Evolutionary conservation across 2,329 filamentous ascomycete species (phyloP).

Genomic region (Xylariaceae sp.): DNA sequence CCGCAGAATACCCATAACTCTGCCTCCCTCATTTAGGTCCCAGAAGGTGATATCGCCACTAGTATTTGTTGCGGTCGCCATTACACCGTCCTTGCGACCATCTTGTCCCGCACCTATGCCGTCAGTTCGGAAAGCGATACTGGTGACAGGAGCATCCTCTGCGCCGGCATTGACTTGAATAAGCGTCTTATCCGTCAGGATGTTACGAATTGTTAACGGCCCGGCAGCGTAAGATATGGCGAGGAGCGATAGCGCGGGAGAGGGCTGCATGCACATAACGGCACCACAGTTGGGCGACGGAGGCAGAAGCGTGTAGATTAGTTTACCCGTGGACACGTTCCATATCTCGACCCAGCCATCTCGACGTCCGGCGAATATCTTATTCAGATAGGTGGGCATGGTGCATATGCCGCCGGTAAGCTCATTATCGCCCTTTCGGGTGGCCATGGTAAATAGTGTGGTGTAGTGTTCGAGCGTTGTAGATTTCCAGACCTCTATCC

Average conservation of each 20-base stretch:
- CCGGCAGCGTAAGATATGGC: conserved; percentile 84
- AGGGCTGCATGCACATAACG: conserved; percentile 81
- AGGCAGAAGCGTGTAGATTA: conserved; percentile 84
- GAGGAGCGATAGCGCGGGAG: conserved; percentile 76
- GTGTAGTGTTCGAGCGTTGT: conserved; percentile 84
- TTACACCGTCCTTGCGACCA: conserved; percentile 78
- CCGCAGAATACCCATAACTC: conserved; percentile 78
- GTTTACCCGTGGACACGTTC: conserved; percentile 88
- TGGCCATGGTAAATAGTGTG: conserved; percentile 59
- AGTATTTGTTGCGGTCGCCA: conserved; percentile 77
- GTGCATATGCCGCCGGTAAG: conserved; percentile 75
- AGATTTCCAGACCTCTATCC: conserved; percentile 86
- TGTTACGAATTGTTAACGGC: conserved; percentile 71
- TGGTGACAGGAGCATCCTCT: conserved; percentile 63
- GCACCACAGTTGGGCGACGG: conserved; percentile 65
- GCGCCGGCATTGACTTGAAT: conserved; percentile 63
- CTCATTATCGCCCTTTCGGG: conserved; percentile 54
- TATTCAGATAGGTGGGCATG: conserved; percentile 95
- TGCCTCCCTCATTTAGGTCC: conserved; percentile 87
- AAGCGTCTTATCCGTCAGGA: conserved; percentile 69
- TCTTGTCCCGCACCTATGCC: conserved; percentile 82
- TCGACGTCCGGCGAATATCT: conserved; percentile 79
- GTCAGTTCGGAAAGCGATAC: conserved; percentile 86
- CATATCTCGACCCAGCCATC: conserved; percentile 94
- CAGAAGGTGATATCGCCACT: conserved; percentile 91